These are phyloP conservation scores for Prunella vulgaris DNA, from an alignment of 257 asterid species.

Conservation along the genomic window DNA sequence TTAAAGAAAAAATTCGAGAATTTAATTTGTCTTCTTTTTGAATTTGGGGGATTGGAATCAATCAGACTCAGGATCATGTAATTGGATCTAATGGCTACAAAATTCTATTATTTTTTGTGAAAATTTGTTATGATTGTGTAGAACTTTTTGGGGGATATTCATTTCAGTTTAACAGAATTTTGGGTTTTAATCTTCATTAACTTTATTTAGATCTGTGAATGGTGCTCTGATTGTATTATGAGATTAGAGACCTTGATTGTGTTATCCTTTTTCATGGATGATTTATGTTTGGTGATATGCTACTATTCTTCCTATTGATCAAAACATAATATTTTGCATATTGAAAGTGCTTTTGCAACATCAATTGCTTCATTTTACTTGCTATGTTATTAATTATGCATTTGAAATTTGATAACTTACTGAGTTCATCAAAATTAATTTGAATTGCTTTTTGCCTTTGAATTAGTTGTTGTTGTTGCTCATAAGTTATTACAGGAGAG, in stretches of 20 bases:
- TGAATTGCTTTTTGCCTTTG: constrained; percentile 85
- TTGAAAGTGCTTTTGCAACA: constrained; percentile 29
- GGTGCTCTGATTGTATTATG: not conserved
- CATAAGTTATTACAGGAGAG: constrained; percentile 82
- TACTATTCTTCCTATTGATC: not conserved
- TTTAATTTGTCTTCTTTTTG: not conserved
- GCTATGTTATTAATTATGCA: too few relatives aligned
- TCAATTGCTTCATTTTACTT: constrained; percentile 20
- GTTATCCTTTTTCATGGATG: not conserved
- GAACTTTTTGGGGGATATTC: not conserved
- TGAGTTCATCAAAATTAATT: too few relatives aligned
- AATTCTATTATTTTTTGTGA: not conserved
- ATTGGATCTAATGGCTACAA: constrained; percentile 31
- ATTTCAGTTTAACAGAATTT: not conserved
- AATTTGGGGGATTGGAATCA: constrained; percentile 17
- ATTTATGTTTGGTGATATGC: not conserved
- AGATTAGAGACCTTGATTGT: not conserved
- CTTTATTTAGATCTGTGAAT: constrained; percentile 19
- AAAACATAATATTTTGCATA: constrained; percentile 24
- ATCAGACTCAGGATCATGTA: constrained; percentile 16
- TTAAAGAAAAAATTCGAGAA: not conserved
- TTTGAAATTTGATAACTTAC: too few relatives aligned
- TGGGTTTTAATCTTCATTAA: not conserved
- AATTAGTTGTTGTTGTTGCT: constrained; percentile 91
- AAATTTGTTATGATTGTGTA: not conserved